A percentile compares a stretch with the other conserved stretches of the same genome.
phyloP scores from a whole-genome alignment of 176 grass and related monocot species.

The Raddia distichophylla region DNA sequence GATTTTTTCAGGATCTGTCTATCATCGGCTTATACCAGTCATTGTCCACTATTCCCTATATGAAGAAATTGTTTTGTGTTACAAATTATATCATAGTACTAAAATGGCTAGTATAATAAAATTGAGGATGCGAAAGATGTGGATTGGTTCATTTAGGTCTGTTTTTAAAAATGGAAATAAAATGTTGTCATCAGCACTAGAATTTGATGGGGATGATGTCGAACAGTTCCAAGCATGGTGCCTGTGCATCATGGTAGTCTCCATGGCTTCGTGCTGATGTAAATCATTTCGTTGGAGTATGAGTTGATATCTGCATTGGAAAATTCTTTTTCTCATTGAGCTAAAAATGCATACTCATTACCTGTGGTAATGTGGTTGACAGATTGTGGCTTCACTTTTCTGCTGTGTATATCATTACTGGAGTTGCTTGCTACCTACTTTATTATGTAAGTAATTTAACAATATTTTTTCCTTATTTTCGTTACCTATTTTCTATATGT shows the following conservation, averaged over 20 bases:
- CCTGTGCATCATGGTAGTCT: not conserved
- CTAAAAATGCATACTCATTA: conserved; percentile 28
- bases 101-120: not conserved
- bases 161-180: not conserved
- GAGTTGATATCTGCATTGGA: conserved; percentile 8
- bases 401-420: conserved; percentile 81
- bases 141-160: not conserved
- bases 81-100: not conserved
- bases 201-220: conserved; percentile 1
- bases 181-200: not conserved
- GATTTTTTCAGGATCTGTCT: not conserved
- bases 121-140: not conserved
- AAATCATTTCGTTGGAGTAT: not conserved
- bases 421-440: conserved; percentile 80
- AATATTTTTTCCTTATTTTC: not conserved
- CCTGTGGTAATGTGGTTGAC: conserved; percentile 36
- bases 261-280: not conserved
- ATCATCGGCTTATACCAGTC: not conserved
- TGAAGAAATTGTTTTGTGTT: not conserved
- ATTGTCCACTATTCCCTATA: not conserved
- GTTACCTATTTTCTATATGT: not conserved
- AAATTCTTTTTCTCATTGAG: conserved; percentile 22
- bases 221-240: not conserved
- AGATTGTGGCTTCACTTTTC: conserved; percentile 99
- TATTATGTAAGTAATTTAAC: conserved; percentile 73